Conservation (phyloP, 192 early-diverging fungal species). For the Backusella mclennaniae region DNA sequence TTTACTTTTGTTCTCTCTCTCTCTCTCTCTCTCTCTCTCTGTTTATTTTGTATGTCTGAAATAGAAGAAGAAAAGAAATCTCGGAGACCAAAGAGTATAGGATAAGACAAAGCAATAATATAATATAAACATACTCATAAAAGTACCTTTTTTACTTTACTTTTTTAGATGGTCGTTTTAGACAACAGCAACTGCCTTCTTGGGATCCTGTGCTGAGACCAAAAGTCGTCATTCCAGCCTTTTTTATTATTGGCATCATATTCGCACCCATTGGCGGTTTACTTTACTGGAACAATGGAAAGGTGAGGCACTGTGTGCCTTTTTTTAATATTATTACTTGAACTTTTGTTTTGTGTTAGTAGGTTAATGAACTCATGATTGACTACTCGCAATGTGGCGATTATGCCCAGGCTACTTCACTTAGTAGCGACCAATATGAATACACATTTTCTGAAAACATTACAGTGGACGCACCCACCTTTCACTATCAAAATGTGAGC, state of each 20-base stretch:
- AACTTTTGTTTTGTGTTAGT: slow-evolving; percentile 2
- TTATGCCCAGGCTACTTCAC: slow-evolving; percentile 12
- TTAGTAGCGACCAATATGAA: not conserved
- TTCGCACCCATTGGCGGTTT: slow-evolving; percentile 93
- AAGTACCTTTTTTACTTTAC: not conserved
- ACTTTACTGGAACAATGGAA: slow-evolving; percentile 70
- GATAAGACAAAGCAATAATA: not conserved
- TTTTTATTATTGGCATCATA: slow-evolving; percentile 90
- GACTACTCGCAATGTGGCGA: slow-evolving; percentile 43
- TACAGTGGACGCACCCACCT: slow-evolving; percentile 20
- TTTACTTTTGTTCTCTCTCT: not conserved
- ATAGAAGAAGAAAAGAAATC: slow-evolving; percentile 23
- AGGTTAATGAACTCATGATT: slow-evolving; percentile 50
- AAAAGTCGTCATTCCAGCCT: slow-evolving; percentile 90
- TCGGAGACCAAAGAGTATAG: slow-evolving; percentile 20
- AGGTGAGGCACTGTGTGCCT: not conserved
- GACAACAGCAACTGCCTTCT: slow-evolving; percentile 94
- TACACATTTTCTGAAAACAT: slow-evolving; percentile 8
- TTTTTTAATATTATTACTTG: not conserved
- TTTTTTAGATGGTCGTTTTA: slow-evolving; percentile 82
- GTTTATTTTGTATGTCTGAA: not conserved
- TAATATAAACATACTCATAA: too few species aligned
- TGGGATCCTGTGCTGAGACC: slow-evolving; percentile 99
- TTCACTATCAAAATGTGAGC: slow-evolving; percentile 14
- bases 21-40: too few species aligned